Conservation (phyloP, 2,329 filamentous ascomycete genomes). For the Stagonosporopsis cucurbitacearum region DNA sequence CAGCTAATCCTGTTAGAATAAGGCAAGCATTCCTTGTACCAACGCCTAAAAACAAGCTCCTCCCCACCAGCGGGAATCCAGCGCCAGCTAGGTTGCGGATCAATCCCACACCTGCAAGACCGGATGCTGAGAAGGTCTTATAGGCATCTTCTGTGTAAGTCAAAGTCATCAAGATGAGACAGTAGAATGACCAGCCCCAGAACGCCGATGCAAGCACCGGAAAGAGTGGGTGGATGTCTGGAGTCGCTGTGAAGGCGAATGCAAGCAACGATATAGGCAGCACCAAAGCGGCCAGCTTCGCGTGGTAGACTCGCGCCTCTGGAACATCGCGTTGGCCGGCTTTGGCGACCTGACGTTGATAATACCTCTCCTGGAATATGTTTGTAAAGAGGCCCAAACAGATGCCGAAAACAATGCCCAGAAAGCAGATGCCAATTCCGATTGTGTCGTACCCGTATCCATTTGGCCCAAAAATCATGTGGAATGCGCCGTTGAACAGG, state of each 20-base stretch:
- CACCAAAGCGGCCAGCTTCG: constrained; percentile 50
- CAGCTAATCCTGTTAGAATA: constrained; percentile 37
- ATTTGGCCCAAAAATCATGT: constrained; percentile 55
- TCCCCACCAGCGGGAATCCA: constrained; percentile 42
- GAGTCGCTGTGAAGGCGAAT: constrained; percentile 46
- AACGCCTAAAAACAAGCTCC: constrained; percentile 37
- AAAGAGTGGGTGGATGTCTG: constrained; percentile 47
- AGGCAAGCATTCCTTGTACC: constrained; percentile 43
- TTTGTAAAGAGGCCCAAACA: constrained; percentile 54
- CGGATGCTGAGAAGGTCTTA: constrained; percentile 52
- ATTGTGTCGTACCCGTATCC: constrained; percentile 53
- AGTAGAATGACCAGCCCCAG: constrained; percentile 60
- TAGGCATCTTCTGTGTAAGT: constrained; percentile 59
- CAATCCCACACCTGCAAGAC: constrained; percentile 51
- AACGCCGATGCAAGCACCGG: constrained; percentile 58
- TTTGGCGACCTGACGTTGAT: constrained; percentile 45
- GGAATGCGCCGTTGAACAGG: constrained; percentile 58
- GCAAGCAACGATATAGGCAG: constrained; percentile 44
- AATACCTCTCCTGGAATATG: constrained; percentile 54
- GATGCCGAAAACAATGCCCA: constrained; percentile 52
- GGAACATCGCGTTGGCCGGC: constrained; percentile 47
- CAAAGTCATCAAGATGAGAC: constrained; percentile 58
- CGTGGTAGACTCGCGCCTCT: constrained; percentile 53
- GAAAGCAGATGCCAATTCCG: constrained; percentile 51
- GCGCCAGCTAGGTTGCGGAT: constrained; percentile 49